Percentiles rank a stretch among this genome's conserved stretches.
Conservation (phyloP, 2,329 filamentous ascomycete species). For the Didymella glomerata region DNA sequence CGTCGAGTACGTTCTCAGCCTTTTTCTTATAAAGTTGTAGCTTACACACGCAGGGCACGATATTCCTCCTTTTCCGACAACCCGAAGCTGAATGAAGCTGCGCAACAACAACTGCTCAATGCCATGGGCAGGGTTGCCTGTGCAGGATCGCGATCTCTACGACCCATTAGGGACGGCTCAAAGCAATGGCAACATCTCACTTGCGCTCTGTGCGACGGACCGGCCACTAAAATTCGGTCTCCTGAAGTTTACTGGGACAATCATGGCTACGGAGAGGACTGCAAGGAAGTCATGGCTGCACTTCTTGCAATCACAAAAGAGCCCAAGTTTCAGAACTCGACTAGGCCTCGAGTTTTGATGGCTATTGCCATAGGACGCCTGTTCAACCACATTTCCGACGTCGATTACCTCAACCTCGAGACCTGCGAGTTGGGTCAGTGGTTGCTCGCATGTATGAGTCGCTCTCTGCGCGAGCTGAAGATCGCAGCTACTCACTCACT, state of each 20-base stretch:
- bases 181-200: conserved; percentile 24
- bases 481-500: conserved; percentile 78
- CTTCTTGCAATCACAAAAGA: conserved; percentile 43
- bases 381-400: conserved; percentile 69
- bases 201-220: conserved; percentile 41
- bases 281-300: conserved; percentile 44
- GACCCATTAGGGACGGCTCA: conserved; percentile 5
- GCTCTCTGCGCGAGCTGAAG: conserved; percentile 84
- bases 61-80: conserved; percentile 34
- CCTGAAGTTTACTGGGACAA: conserved; percentile 38
- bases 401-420: conserved; percentile 71
- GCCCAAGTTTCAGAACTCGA: conserved; percentile 41
- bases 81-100: conserved; percentile 25
- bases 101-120: conserved; percentile 37
- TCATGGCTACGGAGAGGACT: conserved; percentile 33
- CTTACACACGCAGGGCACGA: conserved; percentile 34
- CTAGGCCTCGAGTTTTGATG: conserved; percentile 43
- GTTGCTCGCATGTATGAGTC: conserved; percentile 81
- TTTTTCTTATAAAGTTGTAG: background rate
- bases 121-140: conserved; percentile 47
- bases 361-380: conserved; percentile 67
- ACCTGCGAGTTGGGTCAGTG: conserved; percentile 76
- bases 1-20: conserved; percentile 33
- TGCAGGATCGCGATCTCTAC: conserved; percentile 40
- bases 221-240: conserved; percentile 5